These are phyloP conservation scores for Rhodotorula sp. DNA, from an alignment of 1,284 basidiomycete species.

Conservation along the genomic window DNA sequence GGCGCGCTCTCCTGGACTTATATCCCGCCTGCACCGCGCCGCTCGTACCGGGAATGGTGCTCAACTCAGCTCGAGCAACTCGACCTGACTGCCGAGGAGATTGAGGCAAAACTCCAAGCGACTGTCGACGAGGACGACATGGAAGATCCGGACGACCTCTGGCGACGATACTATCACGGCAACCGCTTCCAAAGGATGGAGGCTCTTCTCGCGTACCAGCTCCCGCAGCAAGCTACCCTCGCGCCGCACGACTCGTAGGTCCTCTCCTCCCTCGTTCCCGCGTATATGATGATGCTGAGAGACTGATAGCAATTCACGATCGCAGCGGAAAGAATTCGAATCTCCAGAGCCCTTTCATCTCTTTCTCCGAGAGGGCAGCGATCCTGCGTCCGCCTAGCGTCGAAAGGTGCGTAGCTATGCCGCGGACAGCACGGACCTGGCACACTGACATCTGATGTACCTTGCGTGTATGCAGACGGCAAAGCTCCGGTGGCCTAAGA, in stretches of 20 bases:
- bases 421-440: too few species aligned
- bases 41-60: conserved; percentile 81
- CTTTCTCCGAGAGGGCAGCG: background rate
- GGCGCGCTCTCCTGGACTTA: conserved; percentile 34
- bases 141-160: conserved; percentile 6
- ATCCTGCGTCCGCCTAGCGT: background rate
- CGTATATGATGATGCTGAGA: background rate
- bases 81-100: conserved; percentile 62
- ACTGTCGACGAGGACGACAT: conserved; percentile 57
- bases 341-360: conserved; percentile 1
- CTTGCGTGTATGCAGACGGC: background rate
- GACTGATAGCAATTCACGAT: background rate
- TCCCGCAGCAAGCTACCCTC: background rate
- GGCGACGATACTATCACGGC: conserved; percentile 64
- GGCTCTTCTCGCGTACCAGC: conserved; percentile 65
- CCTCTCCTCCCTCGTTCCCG: background rate
- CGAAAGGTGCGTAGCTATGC: background rate
- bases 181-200: conserved; percentile 78
- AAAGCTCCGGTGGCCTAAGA: conserved; percentile 11
- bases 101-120: conserved; percentile 51
- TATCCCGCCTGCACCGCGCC: conserved; percentile 15
- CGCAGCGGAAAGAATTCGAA: background rate
- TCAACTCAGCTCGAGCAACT: conserved; percentile 60
- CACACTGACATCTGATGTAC: background rate
- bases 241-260: background rate